Percentiles rank a stretch among this genome's conserved stretches.
Conservation (phyloP, 805 yeast genomes). For the Saturnispora serradocipensis region DNA sequence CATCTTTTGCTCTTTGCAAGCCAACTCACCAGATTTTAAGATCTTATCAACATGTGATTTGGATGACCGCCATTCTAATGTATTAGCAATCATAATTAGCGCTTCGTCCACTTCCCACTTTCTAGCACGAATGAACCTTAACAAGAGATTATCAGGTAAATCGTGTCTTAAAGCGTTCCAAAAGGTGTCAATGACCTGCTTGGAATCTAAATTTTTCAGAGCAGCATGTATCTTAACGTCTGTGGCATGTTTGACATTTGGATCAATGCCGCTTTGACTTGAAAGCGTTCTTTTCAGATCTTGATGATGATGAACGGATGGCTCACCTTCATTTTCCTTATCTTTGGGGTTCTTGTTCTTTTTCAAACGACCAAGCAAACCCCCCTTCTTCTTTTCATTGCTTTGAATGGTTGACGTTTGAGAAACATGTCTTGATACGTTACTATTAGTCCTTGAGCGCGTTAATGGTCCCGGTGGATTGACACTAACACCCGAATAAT, state of each 20-base stretch:
- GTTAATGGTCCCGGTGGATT: constrained; percentile 14
- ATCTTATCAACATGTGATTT: constrained; percentile 54
- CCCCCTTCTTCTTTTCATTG: constrained; percentile 25
- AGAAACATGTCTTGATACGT: background rate
- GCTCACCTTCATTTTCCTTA: constrained; percentile 6
- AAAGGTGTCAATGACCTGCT: constrained; percentile 40
- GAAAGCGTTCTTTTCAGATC: constrained; percentile 16
- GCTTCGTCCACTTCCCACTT: constrained; percentile 71
- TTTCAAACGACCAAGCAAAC: constrained; percentile 22
- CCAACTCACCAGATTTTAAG: constrained; percentile 64
- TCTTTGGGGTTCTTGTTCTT: constrained; percentile 17
- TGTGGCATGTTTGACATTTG: constrained; percentile 23
- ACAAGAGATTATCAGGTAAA: constrained; percentile 66
- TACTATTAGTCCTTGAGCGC: constrained; percentile 6
- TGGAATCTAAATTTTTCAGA: constrained; percentile 43
- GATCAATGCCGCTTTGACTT: constrained; percentile 19
- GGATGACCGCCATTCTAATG: constrained; percentile 66
- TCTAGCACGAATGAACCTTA: constrained; percentile 79
- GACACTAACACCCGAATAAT: constrained; percentile 45
- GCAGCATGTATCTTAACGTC: constrained; percentile 38
- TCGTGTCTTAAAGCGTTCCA: constrained; percentile 65
- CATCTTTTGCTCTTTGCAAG: constrained; percentile 35
- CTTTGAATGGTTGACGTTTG: background rate
- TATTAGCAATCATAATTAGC: constrained; percentile 59
- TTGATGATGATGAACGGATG: background rate